These are phyloP conservation scores for Geotrichum citri-aurantii DNA, from an alignment of 1,139 yeast species.

Conservation along the genomic window DNA sequence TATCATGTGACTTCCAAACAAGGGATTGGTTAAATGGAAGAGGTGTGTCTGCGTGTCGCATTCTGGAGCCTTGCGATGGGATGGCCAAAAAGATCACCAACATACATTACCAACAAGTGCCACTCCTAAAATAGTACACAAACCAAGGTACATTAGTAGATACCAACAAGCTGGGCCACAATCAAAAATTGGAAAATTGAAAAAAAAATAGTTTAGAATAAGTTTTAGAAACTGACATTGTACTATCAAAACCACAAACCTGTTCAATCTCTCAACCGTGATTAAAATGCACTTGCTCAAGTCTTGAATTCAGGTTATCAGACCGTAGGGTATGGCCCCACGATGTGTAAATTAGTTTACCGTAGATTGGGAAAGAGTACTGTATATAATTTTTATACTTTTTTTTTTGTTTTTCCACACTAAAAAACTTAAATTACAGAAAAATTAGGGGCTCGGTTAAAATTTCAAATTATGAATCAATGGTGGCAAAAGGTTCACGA, in stretches of 20 bases:
- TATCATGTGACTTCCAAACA: neutral
- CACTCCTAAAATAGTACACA: neutral
- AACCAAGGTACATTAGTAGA: neutral
- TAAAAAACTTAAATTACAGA: neutral
- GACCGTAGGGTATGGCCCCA: neutral
- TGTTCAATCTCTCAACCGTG: neutral
- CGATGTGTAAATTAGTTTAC: neutral
- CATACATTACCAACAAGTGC: neutral
- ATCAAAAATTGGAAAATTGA: neutral
- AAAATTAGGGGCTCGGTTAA: neutral
- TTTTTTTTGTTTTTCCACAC: neutral
- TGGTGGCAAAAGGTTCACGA: no score
- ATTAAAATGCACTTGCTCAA: neutral
- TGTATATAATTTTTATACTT: no score
- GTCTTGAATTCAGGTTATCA: neutral
- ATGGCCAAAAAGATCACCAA: neutral
- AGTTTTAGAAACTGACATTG: neutral
- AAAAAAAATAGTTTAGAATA: no score
- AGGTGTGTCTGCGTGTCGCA: neutral
- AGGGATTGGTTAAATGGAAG: neutral
- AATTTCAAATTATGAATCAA: neutral
- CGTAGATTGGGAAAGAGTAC: no score
- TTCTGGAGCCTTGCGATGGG: neutral
- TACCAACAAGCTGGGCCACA: neutral
- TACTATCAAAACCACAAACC: neutral